Evolutionary conservation across 2,329 filamentous ascomycete genomes (phyloP).

Genomic region (Bipolaris bicolor): DNA sequence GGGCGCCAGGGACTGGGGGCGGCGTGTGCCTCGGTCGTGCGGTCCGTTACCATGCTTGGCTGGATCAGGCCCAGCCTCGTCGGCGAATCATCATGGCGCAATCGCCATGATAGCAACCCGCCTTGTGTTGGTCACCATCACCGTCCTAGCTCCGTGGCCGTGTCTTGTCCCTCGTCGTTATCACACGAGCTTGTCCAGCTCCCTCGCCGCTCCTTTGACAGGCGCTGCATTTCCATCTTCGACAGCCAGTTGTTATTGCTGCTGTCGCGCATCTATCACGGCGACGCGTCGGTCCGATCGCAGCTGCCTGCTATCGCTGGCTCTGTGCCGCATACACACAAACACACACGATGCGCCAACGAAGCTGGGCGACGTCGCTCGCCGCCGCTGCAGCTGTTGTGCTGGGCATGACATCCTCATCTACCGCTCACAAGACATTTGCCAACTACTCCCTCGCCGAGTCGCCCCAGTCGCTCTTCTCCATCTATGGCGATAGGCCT

Average conservation of each 20-base stretch:
- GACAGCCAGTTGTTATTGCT: not conserved
- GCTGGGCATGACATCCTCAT: constrained; percentile 30
- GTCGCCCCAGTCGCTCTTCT: constrained; percentile 59
- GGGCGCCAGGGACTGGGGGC: constrained; percentile 1
- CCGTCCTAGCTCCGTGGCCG: not conserved
- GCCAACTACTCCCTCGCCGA: constrained; percentile 61
- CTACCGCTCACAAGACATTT: constrained; percentile 40
- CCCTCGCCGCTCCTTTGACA: constrained; percentile 17
- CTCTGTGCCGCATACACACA: constrained; percentile 35
- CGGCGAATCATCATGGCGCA: constrained; percentile 30
- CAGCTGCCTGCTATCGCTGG: constrained; percentile 17
- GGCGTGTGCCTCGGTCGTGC: constrained; percentile 25
- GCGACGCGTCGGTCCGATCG: not conserved
- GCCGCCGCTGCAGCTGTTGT: constrained; percentile 36
- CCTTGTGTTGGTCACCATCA: constrained; percentile 16
- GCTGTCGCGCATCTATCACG: not conserved
- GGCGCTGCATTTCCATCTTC: not conserved
- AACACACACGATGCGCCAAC: constrained; percentile 44
- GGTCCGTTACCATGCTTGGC: constrained; percentile 23
- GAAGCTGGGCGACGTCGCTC: constrained; percentile 41
- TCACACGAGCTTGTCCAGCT: constrained; percentile 22
- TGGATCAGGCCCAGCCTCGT: constrained; percentile 23
- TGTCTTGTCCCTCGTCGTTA: constrained; percentile 1
- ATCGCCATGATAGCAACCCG: constrained; percentile 32
- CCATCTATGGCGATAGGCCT: constrained; percentile 74